Evolutionary conservation across 139 green algal genomes (phyloP).

Genomic region (Haematococcus lacustris): DNA sequence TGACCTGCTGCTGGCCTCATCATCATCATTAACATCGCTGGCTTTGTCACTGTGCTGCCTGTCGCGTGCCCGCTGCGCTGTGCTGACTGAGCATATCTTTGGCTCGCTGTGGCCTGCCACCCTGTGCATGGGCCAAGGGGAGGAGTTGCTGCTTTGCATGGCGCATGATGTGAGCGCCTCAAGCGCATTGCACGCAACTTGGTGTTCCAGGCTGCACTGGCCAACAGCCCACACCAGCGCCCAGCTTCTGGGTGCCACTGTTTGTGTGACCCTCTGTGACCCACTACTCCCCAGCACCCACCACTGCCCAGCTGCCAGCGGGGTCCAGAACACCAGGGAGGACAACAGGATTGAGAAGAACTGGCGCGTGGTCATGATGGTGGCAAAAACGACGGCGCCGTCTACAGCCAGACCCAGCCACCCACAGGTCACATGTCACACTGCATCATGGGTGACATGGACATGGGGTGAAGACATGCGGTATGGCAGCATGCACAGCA

Average conservation of each 20-base stretch:
- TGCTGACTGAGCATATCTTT: too few species aligned
- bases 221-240: background rate
- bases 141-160: background rate
- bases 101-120: too few species aligned
- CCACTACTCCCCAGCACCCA: slow-evolving; percentile 8
- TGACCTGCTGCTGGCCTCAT: too few species aligned
- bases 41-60: too few species aligned
- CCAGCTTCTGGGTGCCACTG: background rate
- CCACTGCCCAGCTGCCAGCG: slow-evolving; percentile 63
- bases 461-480: too few species aligned
- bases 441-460: too few species aligned
- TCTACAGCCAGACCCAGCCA: too few species aligned
- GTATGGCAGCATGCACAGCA: too few species aligned
- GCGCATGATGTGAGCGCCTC: background rate
- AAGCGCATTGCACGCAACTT: background rate
- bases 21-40: too few species aligned
- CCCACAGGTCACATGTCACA: too few species aligned
- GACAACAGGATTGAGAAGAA: slow-evolving; percentile 86
- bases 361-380: slow-evolving; percentile 89
- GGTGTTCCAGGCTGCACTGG: background rate
- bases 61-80: too few species aligned
- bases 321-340: slow-evolving; percentile 69
- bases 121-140: background rate
- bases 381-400: slow-evolving; percentile 87
- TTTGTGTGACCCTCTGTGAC: background rate